Evolutionary conservation across 805 yeast genomes (phyloP), one percentile per base, ranked within the genome.

Genomic region (Myxozyma lipomycoides): DNA sequence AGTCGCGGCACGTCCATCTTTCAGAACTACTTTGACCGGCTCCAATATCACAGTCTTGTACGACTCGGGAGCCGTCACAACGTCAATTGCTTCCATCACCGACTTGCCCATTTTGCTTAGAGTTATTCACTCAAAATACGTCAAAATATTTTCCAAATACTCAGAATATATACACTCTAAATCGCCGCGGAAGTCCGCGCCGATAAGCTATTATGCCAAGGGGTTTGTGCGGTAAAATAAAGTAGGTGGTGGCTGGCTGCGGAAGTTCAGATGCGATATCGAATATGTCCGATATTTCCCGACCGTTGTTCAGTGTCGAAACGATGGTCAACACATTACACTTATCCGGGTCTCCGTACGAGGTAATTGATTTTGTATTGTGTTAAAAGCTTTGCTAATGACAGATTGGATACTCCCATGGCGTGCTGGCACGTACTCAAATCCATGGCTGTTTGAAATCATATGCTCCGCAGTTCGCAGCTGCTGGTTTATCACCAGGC

Each of bases 331-430:
- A 55, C 38, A 55, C 40, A 12, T 43, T 55, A 4, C 57, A 52
- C 24, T 43, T 55, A 17, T 39, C 24, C 18, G 59, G 59, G 10
- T 24, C 59, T 7, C 40, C 49, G 26, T 49, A 49, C 35, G 59
- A 55, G 51, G 58, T 53, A 49, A 34, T 24, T 5, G 19, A n/a
- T 12, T 21, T 38, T 28, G 32, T 28, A 12, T 12, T 28, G n/a
- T n/a, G 32, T 12, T 28, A 28, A 7, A 28, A 28, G 32, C 12
- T 28, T 12, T 28, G 32, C 12, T 28, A 28, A 7, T 28, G 15
- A 45, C 26, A 66, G 48, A 66, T 71, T 43, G 73, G 75, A 3
- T 46, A 59, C 12, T 60, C 62, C 23, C 75, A 71, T 52, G 74
- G 74, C 35, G 46, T 49, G 18, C 56, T 58, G 3, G 74, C 72